A percentile compares a stretch with the other conserved stretches of the same genome.
Evolutionary conservation across 768 basidiomycete species (phyloP).

Genomic region (Mycena filopes): DNA sequence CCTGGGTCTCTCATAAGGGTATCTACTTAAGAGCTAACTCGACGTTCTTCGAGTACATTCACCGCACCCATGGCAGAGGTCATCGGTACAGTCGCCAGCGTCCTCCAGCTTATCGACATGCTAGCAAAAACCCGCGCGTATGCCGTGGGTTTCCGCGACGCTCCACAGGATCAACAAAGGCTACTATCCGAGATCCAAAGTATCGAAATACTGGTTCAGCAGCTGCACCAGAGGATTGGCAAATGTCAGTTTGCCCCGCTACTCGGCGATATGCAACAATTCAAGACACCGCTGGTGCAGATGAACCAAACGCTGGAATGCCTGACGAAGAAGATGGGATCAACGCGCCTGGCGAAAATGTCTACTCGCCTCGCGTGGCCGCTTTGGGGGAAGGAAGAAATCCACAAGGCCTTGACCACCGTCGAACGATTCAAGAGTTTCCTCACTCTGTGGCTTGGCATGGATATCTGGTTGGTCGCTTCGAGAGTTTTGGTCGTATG

Average conservation of each 20-base stretch:
- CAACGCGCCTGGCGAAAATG: not conserved
- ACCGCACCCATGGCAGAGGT: not conserved
- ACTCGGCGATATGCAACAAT: not conserved
- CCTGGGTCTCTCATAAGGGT: too few species aligned
- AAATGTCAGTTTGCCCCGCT: too few species aligned
- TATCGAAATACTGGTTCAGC: not conserved
- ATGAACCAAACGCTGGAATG: not conserved
- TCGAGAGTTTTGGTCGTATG: not conserved
- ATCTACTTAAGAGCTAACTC: too few species aligned
- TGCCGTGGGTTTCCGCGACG: too few species aligned
- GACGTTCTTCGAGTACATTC: too few species aligned
- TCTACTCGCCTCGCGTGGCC: not conserved
- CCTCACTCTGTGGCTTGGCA: not conserved
- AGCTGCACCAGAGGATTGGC: not conserved
- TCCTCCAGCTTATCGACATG: not conserved
- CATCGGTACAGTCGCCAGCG: not conserved
- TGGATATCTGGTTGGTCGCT: not conserved
- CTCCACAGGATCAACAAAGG: not conserved
- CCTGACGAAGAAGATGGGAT: not conserved
- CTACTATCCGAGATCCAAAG: conserved; percentile 2
- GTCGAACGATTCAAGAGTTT: conserved; percentile 14
- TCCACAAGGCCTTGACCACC: not conserved
- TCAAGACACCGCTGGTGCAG: not conserved
- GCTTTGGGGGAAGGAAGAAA: conserved; percentile 11
- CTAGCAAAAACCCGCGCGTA: not conserved